phyloP scores from a whole-genome alignment of 805 yeast genomes.

The Nakazawaea pomicola region DNA sequence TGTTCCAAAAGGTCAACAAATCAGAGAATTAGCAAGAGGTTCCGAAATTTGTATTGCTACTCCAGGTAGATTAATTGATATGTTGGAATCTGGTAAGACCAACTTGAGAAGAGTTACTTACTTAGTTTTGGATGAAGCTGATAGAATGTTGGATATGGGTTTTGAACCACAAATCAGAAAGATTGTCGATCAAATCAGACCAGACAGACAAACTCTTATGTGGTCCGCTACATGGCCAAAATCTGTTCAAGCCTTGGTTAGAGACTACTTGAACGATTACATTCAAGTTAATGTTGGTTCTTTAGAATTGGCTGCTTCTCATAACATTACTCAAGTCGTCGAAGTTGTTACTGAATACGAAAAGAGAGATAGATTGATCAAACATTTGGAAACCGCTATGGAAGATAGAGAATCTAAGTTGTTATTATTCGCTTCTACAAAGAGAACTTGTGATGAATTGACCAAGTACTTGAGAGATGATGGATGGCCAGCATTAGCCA shows the following conservation, averaged over 20 bases:
- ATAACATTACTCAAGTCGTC: slow-evolving; percentile 88
- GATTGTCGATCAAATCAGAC: slow-evolving; percentile 93
- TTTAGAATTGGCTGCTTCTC: slow-evolving; percentile 92
- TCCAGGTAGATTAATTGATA: slow-evolving; percentile 97
- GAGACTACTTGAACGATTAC: slow-evolving; percentile 86
- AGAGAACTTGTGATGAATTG: slow-evolving; percentile 95
- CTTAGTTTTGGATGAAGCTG: slow-evolving; percentile 97
- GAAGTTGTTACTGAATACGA: slow-evolving; percentile 90
- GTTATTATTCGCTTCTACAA: slow-evolving; percentile 91
- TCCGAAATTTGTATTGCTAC: slow-evolving; percentile 96
- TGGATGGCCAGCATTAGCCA: slow-evolving; percentile 98
- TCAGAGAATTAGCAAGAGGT: slow-evolving; percentile 93
- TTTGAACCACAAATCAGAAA: slow-evolving; percentile 99
- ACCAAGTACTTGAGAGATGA: slow-evolving; percentile 89
- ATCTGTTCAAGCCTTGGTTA: slow-evolving; percentile 89
- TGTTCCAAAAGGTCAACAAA: slow-evolving; percentile 97
- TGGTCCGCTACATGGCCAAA: slow-evolving; percentile 99
- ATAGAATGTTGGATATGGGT: slow-evolving; percentile 99
- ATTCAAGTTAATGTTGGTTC: slow-evolving; percentile 98
- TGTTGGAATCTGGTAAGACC: slow-evolving; percentile 93
- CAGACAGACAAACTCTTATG: slow-evolving; percentile 98
- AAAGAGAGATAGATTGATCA: slow-evolving; percentile 85
- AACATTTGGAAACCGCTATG: slow-evolving; percentile 81
- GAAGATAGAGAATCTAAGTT: slow-evolving; percentile 66
- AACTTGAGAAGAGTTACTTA: slow-evolving; percentile 95